A percentile compares a stretch with the other conserved stretches of the same genome.
Evolutionary conservation across 2,329 filamentous ascomycete genomes (phyloP).

Genomic region (Fusarium nematophilum): DNA sequence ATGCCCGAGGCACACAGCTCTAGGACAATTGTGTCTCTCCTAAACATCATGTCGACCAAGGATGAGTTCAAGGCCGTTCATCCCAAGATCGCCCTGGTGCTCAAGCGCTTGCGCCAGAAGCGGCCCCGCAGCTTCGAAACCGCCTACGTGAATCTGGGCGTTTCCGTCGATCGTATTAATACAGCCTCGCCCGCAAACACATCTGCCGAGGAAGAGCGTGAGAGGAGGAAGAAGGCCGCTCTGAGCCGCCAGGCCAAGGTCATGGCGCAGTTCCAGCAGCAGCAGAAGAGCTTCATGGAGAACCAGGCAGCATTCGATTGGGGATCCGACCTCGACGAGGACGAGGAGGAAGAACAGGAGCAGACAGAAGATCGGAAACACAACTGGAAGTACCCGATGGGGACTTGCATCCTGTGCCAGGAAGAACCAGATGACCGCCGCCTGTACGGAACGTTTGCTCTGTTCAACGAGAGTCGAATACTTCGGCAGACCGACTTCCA

Average conservation of each 20-base stretch:
- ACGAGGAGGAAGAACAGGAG: slow-evolving; percentile 74
- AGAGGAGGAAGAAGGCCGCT: slow-evolving; percentile 90
- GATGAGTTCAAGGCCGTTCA: slow-evolving; percentile 85
- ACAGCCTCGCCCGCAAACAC: slow-evolving; percentile 82
- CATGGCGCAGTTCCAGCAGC: slow-evolving; percentile 98
- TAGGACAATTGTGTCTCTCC: slow-evolving; percentile 72
- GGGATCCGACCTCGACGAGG: slow-evolving; percentile 81
- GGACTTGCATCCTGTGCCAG: slow-evolving; percentile 95
- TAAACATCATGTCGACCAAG: slow-evolving; percentile 71
- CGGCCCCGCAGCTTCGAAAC: slow-evolving; percentile 77
- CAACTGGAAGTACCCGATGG: slow-evolving; percentile 87
- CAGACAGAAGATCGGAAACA: slow-evolving; percentile 72
- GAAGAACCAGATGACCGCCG: slow-evolving; percentile 92
- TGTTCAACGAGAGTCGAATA: slow-evolving; percentile 87
- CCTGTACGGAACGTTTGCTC: slow-evolving; percentile 92
- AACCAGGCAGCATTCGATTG: slow-evolving; percentile 90
- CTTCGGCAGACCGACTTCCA: slow-evolving; percentile 86
- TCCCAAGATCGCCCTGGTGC: slow-evolving; percentile 83
- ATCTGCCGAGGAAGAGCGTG: slow-evolving; percentile 77
- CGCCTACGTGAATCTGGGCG: slow-evolving; percentile 71
- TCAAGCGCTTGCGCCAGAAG: slow-evolving; percentile 87
- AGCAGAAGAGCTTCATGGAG: slow-evolving; percentile 94
- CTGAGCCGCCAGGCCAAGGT: slow-evolving; percentile 90
- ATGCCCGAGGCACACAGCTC: slow-evolving; percentile 65
- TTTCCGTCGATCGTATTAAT: slow-evolving; percentile 82